Evolutionary conservation across 2,329 filamentous ascomycete genomes (phyloP).

Genomic region (Calonectria naviculata): DNA sequence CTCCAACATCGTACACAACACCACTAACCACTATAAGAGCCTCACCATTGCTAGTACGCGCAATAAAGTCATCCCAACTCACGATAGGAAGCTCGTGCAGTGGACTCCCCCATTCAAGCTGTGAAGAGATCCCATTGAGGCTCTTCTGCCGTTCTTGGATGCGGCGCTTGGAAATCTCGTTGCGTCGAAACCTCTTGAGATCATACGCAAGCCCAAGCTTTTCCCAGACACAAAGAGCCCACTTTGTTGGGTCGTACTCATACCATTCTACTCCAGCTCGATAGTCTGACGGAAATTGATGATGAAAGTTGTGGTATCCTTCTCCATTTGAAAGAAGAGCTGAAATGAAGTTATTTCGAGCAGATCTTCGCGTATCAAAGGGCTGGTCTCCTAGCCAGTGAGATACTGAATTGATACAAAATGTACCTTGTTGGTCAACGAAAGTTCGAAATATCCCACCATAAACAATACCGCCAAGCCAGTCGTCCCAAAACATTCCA

Average conservation of each 20-base stretch:
- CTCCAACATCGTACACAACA: constrained; percentile 84
- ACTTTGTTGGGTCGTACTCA: constrained; percentile 93
- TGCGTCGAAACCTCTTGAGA: constrained; percentile 89
- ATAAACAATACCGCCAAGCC: constrained; percentile 77
- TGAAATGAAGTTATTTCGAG: constrained; percentile 87
- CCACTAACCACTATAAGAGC: constrained; percentile 82
- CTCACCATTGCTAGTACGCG: constrained; percentile 79
- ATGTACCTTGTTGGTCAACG: neutral
- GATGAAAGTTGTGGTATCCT: constrained; percentile 96
- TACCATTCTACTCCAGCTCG: constrained; percentile 91
- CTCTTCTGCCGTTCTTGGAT: neutral
- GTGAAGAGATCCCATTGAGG: neutral
- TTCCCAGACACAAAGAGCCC: constrained; percentile 87
- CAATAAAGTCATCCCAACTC: constrained; percentile 88
- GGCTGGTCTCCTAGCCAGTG: constrained; percentile 59
- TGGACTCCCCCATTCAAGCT: neutral
- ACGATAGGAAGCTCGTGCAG: neutral
- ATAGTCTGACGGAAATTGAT: constrained; percentile 94
- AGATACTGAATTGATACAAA: neutral
- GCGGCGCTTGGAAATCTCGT: constrained; percentile 61
- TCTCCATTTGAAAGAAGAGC: constrained; percentile 86
- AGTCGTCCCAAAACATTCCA: constrained; percentile 84
- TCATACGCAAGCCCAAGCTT: constrained; percentile 85
- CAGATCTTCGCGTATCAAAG: constrained; percentile 92
- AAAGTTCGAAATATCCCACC: neutral